These are phyloP conservation scores for Kodamaea sp. DNA, from an alignment of 1,139 yeast species.

Conservation along the genomic window DNA sequence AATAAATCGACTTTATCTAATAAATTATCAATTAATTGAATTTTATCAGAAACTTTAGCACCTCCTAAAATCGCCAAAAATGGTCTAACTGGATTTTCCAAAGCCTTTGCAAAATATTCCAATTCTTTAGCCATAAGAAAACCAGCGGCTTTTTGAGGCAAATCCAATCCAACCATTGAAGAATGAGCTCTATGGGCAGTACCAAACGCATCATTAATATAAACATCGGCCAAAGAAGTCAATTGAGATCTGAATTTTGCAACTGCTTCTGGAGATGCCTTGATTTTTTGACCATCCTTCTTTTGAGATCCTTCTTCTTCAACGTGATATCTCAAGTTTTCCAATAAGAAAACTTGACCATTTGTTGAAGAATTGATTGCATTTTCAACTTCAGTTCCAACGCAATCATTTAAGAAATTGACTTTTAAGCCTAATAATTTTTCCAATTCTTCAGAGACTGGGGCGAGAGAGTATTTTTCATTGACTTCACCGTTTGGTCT, in stretches of 20 bases:
- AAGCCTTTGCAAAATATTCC: conserved; percentile 93
- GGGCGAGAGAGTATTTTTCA: conserved; percentile 84
- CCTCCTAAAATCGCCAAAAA: conserved; percentile 97
- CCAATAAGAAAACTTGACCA: conserved; percentile 79
- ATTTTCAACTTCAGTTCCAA: conserved; percentile 79
- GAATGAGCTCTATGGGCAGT: conserved; percentile 99
- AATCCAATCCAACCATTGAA: conserved; percentile 93
- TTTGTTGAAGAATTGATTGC: conserved; percentile 65
- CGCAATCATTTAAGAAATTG: conserved; percentile 79
- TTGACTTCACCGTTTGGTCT: conserved; percentile 92
- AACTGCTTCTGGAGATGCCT: conserved; percentile 82
- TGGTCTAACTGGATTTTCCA: conserved; percentile 95
- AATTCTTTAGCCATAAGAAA: conserved; percentile 96
- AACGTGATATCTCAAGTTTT: conserved; percentile 94
- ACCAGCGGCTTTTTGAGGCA: conserved; percentile 94
- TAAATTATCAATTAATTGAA: conserved; percentile 94
- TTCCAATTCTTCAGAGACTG: conserved; percentile 84
- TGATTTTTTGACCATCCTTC: conserved; percentile 82
- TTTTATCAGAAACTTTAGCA: conserved; percentile 97
- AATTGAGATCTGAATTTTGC: conserved; percentile 80
- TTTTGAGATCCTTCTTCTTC: conserved; percentile 91
- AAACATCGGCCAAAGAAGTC: conserved; percentile 89
- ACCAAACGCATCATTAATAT: conserved; percentile 96
- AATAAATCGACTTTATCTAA: conserved; percentile 89
- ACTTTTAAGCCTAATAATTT: conserved; percentile 66